Evolutionary conservation across 495 filamentous ascomycete genomes (phyloP).

Genomic region (Penicillium atrosanguineum): DNA sequence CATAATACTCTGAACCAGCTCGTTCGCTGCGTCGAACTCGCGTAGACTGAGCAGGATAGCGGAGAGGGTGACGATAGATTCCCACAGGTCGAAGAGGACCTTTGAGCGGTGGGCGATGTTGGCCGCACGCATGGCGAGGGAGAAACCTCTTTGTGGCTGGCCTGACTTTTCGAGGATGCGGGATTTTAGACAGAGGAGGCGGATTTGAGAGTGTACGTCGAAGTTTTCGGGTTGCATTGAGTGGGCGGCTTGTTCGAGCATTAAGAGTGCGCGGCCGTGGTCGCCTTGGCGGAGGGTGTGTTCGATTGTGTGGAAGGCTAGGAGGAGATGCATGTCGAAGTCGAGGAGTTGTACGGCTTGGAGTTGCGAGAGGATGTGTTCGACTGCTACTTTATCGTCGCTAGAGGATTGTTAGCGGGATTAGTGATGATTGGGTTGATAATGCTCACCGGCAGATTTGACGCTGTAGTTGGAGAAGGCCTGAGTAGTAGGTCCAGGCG

Average conservation of each 20-base stretch:
- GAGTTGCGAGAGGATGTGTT: slow-evolving; percentile 61
- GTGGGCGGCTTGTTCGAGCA: slow-evolving; percentile 65
- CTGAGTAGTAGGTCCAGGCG: slow-evolving; percentile 72
- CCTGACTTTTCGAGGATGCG: slow-evolving; percentile 67
- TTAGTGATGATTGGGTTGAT: neutral
- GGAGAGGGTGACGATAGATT: slow-evolving; percentile 66
- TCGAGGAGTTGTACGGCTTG: slow-evolving; percentile 56
- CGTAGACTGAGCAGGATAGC: slow-evolving; percentile 65
- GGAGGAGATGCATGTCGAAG: slow-evolving; percentile 66
- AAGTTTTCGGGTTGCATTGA: slow-evolving; percentile 64
- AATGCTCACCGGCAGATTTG: slow-evolving; percentile 59
- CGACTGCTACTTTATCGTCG: slow-evolving; percentile 65
- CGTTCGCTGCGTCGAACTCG: slow-evolving; percentile 70
- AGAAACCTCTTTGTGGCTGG: slow-evolving; percentile 78
- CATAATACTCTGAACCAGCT: slow-evolving; percentile 69
- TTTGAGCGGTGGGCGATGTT: slow-evolving; percentile 70
- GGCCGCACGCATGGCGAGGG: slow-evolving; percentile 75
- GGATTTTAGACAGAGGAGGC: slow-evolving; percentile 74
- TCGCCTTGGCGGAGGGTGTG: slow-evolving; percentile 62
- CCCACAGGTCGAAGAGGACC: slow-evolving; percentile 73
- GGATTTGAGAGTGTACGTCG: slow-evolving; percentile 73
- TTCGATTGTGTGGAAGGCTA: slow-evolving; percentile 70
- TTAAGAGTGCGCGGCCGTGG: slow-evolving; percentile 59
- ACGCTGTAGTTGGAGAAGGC: slow-evolving; percentile 66
- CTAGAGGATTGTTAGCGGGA: slow-evolving; percentile 33